Conservation (phyloP, 2,329 filamentous ascomycete species). For the Didymella lethalis region DNA sequence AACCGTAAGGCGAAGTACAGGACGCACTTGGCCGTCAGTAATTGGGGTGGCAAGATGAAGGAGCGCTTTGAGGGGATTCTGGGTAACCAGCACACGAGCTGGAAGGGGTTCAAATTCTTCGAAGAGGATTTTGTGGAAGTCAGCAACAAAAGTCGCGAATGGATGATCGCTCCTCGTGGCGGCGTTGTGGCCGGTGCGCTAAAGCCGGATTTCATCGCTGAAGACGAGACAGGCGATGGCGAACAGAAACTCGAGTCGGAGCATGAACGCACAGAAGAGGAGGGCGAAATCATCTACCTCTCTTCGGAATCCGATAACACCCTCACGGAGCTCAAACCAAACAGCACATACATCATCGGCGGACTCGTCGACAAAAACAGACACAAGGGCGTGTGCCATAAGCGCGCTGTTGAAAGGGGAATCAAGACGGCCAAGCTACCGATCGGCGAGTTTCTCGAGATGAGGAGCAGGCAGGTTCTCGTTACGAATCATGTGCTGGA, state of each 20-base stretch:
- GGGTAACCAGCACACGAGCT: constrained; percentile 73
- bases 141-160: constrained; percentile 68
- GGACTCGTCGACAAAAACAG: constrained; percentile 96
- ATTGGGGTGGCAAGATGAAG: constrained; percentile 77
- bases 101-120: constrained; percentile 79
- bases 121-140: constrained; percentile 77
- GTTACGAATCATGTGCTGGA: constrained; percentile 96
- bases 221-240: constrained; percentile 52
- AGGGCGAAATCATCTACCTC: constrained; percentile 80
- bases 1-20: constrained; percentile 75
- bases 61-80: constrained; percentile 82
- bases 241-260: constrained; percentile 3
- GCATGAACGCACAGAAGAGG: constrained; percentile 32
- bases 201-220: constrained; percentile 31
- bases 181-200: constrained; percentile 69
- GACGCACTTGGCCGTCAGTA: constrained; percentile 77
- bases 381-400: constrained; percentile 93
- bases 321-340: constrained; percentile 81
- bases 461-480: constrained; percentile 84
- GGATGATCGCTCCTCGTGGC: constrained; percentile 69
- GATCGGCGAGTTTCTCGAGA: constrained; percentile 93
- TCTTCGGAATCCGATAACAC: constrained; percentile 90
- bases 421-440: constrained; percentile 90
- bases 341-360: constrained; percentile 91
- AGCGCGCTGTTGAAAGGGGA: constrained; percentile 74